phyloP scores from a whole-genome alignment of 2,329 filamentous ascomycete species.

The Aspergillus jensenii region DNA sequence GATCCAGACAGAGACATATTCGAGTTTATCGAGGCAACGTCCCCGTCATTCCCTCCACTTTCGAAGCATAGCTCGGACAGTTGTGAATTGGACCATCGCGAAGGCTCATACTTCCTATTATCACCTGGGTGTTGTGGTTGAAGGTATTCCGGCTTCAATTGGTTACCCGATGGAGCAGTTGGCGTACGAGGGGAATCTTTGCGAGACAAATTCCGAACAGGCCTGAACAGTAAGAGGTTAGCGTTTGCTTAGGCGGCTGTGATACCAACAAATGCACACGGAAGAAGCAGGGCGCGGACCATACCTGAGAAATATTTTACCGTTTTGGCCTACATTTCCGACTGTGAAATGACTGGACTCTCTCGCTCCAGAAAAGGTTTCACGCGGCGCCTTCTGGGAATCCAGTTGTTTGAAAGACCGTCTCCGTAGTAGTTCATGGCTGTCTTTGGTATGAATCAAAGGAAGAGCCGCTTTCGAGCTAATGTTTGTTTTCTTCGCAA shows the following conservation, averaged over 20 bases:
- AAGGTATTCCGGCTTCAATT: slow-evolving; percentile 59
- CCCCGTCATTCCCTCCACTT: slow-evolving; percentile 25
- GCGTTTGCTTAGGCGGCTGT: slow-evolving; percentile 13
- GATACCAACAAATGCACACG: slow-evolving; percentile 10
- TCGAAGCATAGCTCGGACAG: slow-evolving; percentile 38
- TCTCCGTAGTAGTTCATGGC: slow-evolving; percentile 50
- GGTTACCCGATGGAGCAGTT: slow-evolving; percentile 52
- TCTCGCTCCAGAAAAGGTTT: slow-evolving; percentile 61
- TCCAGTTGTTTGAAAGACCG: slow-evolving; percentile 44
- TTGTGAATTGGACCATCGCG: slow-evolving; percentile 43
- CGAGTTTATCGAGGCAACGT: slow-evolving; percentile 22
- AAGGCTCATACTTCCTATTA: slow-evolving; percentile 29
- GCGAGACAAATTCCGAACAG: slow-evolving; percentile 35
- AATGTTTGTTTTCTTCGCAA: slow-evolving; percentile 28
- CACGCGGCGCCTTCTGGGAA: slow-evolving; percentile 52
- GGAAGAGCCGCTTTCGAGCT: slow-evolving; percentile 33
- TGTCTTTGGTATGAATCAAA: slow-evolving; percentile 49
- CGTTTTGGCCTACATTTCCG: slow-evolving; percentile 79
- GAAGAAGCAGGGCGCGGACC: slow-evolving; percentile 12
- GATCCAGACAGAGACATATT: slow-evolving; percentile 23
- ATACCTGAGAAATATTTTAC: slow-evolving; percentile 78
- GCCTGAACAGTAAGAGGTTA: slow-evolving; percentile 24
- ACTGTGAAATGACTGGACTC: slow-evolving; percentile 75
- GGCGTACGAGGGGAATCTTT: slow-evolving; percentile 34
- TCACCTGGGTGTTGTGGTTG: slow-evolving; percentile 30